Evolutionary conservation across 805 yeast species (phyloP), one percentile per base, ranked within the genome.

Genomic region (Ogataea parapolymorpha): DNA sequence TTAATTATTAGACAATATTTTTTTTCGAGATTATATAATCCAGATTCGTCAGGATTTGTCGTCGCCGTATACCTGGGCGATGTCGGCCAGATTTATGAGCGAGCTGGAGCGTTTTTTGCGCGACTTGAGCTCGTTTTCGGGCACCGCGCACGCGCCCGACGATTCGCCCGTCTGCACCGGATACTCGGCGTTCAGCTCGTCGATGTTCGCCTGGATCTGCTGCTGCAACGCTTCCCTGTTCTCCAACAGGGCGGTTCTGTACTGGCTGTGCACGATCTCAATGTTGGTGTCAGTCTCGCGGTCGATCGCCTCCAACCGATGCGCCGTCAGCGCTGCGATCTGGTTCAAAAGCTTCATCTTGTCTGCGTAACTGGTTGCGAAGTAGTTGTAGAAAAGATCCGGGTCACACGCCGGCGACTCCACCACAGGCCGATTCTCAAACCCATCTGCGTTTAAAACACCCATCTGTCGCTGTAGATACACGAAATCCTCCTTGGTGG

Each of bases 401-500:
- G 40, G 30, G 10, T 37, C 38, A 12, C 45, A 25, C 22, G 26
- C 32, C 2, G 46, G 42, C 8, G 48, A 38, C 26, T 43, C 30
- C 25, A 39, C 42, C 11, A 32, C 33, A 3, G 45, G 37, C 10
- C 24, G 17, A 2, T 8, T 27, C 6, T 28, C 39, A 24, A 41
- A 39, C 8, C 31, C 45, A 32, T 27, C 46, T 26, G 32, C 47
- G 2, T 40, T 34, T 3, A 37, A 12, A 5, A 41, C 26, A 8
- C 53, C 50, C 7, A 63, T 46, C 11, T 35, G 30, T 1, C 41
- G 26, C 14, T 57, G 54, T 33, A 51, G 50, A 0, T 37, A 34
- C 2, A 29, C 37, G 18, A 41, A 59, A 10, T 56, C 51, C 9
- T 42, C 43, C 26, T 48, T 53, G 11, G 62, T 43, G 6, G 51